Base-by-base conservation (phyloP, 1,284 basidiomycete species). In the Rhodofomes roseus region DNA sequence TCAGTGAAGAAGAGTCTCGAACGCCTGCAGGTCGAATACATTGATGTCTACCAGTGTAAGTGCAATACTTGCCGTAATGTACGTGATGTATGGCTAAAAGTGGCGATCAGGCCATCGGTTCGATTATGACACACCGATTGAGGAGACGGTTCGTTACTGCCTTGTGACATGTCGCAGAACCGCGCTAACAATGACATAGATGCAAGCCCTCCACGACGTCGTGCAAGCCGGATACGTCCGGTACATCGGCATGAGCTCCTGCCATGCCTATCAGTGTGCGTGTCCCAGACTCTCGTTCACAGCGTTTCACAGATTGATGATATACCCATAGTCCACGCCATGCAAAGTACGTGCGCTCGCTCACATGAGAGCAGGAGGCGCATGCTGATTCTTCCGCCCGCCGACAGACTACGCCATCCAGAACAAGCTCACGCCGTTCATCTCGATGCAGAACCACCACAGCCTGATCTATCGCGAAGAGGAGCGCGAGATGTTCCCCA, bases 181-280 rank as follows among this genome's bases (percentile, higher is more conserved):
- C 11, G 18, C 29, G 7, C 18, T 36, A 4, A 11, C n/a, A 12
- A 29, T 3, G 22, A 14, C 4, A 5, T 22, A 65, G 56, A 67
- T 90, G 87, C 81, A 85, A 73, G 87, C 87, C 4, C 77, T 89
- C 1, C 84, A 88, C 63, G 87, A 89, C 61, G 81, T 89, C 22
- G 85, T 89, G 20, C 70, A 87, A 67, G 78, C 79, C 0, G 87
- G 87, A 2, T 82, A 81, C 60, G 87, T 82, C 16, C 77, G 86
- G 11, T 90, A 89, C 71, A 81, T 89, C 58, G 87, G 88, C 51
- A 87, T 85, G 85, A 79, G 76, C 36, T 77, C 74, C 2, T 73
- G 72, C 62, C 65, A 60, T 23, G 73, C 72, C 1, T 73, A 68
- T 39, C 71, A 73, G 58, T 72, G 71, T 71, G 41, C 22, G 46